A percentile compares a stretch with the other conserved stretches of the same genome.
Conservation (phyloP, 805 yeast species). For the Cyberlindnera bimundalis region DNA sequence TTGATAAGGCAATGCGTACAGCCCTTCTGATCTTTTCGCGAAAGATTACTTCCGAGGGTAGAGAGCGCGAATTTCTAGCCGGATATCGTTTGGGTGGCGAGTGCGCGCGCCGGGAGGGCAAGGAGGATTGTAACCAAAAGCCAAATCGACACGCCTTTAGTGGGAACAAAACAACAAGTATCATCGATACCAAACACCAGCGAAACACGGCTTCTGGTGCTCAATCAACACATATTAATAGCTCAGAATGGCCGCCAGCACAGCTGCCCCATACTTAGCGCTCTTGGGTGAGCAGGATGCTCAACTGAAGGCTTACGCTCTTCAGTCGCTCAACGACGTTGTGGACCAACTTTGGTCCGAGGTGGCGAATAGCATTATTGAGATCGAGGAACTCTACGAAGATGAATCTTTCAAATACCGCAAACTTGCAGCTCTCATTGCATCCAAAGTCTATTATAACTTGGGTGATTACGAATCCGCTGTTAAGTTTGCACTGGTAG, state of each 20-base stretch:
- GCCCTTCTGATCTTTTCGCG: no score
- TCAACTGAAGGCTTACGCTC: constrained; percentile 76
- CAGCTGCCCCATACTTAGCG: constrained; percentile 92
- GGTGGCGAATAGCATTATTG: constrained; percentile 83
- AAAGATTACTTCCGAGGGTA: no score
- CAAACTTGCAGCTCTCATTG: constrained; percentile 83
- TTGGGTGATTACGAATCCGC: constrained; percentile 92
- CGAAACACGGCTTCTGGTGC: background rate
- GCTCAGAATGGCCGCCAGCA: constrained; percentile 25
- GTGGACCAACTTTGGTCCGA: constrained; percentile 97
- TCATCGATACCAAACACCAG: background rate
- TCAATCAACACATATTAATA: background rate
- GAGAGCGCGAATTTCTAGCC: background rate
- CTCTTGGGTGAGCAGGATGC: constrained; percentile 80
- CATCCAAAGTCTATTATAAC: constrained; percentile 87
- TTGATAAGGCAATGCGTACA: no score
- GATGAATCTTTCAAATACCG: constrained; percentile 75
- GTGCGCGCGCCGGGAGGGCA: background rate
- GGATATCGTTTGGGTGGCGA: constrained; percentile 3
- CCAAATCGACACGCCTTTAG: background rate
- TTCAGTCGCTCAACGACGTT: constrained; percentile 70
- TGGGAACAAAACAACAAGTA: background rate
- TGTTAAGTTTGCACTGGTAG: constrained; percentile 81
- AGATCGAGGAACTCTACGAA: constrained; percentile 89
- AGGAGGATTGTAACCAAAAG: no score